Evolutionary conservation across 2,329 filamentous ascomycete species (phyloP), one percentile per base, ranked within the genome.

Genomic region (Clarireedia homoeocarpa): DNA sequence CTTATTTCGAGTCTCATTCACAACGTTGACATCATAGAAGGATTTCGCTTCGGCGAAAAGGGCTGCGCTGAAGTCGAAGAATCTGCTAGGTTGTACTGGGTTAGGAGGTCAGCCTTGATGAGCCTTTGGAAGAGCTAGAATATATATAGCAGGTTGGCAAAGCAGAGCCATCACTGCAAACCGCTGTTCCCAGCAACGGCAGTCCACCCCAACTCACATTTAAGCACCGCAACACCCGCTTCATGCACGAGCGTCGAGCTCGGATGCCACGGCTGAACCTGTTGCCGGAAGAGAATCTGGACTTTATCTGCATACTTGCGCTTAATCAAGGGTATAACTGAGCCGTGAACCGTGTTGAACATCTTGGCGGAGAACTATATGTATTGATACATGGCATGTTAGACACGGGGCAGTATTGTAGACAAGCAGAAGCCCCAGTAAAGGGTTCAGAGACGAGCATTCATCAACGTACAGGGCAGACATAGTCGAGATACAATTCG

Each of bases 251-350:
- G 78, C 6, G 87, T 91, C 42, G 84, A 91, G 20, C 87, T 90
- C 1, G 92, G 92, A 73, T 97, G 91, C 92, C 92, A 96, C 14
- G 91, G 90, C 75, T 96, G 91, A 66, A 96, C 83, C 70, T 96
- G 91, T 70, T 92, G 91, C 50, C 91, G 86, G 77, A 96, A 89
- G 67, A 97, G 81, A 64, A 95, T 77, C 65, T 88, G 79, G 2
- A 96, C 74, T 59, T 77, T 78, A 58, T 59, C 60, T 24, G 74
- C 65, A 61, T 87, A 84, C 65, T 84, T 83, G 50, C 76, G 65
- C 59, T 78, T 76, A 63, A 95, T 77, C 48, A 81, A 70, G 1
- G 88, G 85, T 58, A 82, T 75, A 57, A 95, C 81, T 30, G 76
- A 72, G 56, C 72, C 75, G 72, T 86, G 85, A 64, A 96, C 73